phyloP scores from a whole-genome alignment of 768 basidiomycete species.

The Neoboletus brunneissimus region DNA sequence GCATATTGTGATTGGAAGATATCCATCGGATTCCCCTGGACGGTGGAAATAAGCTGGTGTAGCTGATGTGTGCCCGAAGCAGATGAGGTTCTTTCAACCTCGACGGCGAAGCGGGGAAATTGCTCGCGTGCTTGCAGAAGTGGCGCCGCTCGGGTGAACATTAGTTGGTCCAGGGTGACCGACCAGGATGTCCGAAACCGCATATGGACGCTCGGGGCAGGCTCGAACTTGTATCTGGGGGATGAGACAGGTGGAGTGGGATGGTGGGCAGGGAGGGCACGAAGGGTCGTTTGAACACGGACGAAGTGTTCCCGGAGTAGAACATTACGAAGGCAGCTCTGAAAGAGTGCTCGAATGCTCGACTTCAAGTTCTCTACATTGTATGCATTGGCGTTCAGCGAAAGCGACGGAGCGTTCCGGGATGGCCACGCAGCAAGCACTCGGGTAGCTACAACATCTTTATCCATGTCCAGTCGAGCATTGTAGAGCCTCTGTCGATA shows the following conservation, averaged over 20 bases:
- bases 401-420: background rate
- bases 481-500: background rate
- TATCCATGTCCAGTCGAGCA: background rate
- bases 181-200: background rate
- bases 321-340: background rate
- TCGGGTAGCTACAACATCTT: fast-evolving
- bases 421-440: background rate
- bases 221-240: background rate
- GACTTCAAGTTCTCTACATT: background rate
- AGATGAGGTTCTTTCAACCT: background rate
- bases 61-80: background rate
- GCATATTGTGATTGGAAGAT: background rate
- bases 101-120: background rate
- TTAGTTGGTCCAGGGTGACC: background rate
- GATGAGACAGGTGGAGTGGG: background rate
- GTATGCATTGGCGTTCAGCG: background rate
- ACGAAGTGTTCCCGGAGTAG: background rate
- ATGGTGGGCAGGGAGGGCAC: background rate
- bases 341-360: background rate
- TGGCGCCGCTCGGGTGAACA: constrained; percentile 5
- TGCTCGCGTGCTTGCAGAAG: background rate
- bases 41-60: background rate
- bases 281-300: background rate
- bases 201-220: background rate
- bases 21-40: constrained; percentile 15